Evolutionary conservation across 176 grass and related monocot genomes (phyloP).

Genomic region (Eleusine coracana): DNA sequence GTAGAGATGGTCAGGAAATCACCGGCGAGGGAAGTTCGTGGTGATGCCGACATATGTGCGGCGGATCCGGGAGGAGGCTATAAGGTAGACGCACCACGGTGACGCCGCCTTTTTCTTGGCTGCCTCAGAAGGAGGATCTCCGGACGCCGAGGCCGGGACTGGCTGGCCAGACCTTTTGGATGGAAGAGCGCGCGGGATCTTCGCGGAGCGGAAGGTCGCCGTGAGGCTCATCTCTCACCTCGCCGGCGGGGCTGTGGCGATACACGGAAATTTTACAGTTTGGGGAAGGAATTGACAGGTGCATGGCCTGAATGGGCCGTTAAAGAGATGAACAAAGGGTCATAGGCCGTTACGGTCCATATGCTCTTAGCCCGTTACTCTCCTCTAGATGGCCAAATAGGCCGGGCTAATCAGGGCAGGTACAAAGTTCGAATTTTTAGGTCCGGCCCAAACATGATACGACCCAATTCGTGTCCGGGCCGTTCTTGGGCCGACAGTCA

Average conservation of each 20-base stretch:
- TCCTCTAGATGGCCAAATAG: too few species aligned
- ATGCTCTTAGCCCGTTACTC: too few species aligned
- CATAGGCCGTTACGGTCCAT: not conserved
- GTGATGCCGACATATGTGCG: conserved; percentile 90
- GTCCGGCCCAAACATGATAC: too few species aligned
- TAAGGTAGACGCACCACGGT: conserved; percentile 49
- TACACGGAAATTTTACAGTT: not conserved
- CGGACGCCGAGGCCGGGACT: not conserved
- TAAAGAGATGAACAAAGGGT: not conserved
- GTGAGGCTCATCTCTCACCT: conserved; percentile 51
- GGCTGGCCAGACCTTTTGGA: conserved; percentile 21
- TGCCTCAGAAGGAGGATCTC: not conserved
- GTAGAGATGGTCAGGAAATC: not conserved
- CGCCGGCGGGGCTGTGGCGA: conserved; percentile 9
- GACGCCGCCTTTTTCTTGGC: conserved; percentile 2
- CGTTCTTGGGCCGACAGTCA: too few species aligned
- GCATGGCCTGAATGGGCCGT: not conserved
- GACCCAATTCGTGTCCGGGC: too few species aligned
- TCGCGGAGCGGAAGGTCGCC: conserved; percentile 52
- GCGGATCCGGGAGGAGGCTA: conserved; percentile 39
- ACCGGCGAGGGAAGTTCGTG: conserved; percentile 84
- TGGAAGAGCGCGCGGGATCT: conserved; percentile 29
- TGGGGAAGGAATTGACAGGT: not conserved
- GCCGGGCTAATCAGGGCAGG: too few species aligned
- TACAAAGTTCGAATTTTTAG: too few species aligned